A percentile compares a stretch with the other conserved stretches of the same genome.
phyloP scores from a whole-genome alignment of 2,329 filamentous ascomycete species.

The Fusarium sp. region DNA sequence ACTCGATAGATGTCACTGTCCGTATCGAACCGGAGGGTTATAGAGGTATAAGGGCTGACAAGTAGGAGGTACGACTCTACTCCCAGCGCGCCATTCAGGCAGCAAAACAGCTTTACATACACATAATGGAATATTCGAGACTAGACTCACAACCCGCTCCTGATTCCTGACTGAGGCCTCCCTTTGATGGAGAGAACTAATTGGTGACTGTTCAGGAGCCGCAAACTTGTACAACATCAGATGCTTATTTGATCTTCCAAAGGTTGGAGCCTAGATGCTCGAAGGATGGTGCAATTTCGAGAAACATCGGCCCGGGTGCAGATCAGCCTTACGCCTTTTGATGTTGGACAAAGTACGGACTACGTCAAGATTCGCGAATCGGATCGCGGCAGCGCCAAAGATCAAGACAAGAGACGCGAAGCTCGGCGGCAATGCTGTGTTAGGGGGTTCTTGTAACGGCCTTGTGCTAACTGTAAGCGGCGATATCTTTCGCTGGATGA shows the following conservation, averaged over 20 bases:
- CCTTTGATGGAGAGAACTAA: slow-evolving; percentile 12
- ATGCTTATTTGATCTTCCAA: slow-evolving; percentile 33
- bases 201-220: slow-evolving; percentile 10
- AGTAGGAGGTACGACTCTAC: slow-evolving; percentile 18
- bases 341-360: slow-evolving; percentile 32
- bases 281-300: slow-evolving; percentile 29
- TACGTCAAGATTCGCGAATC: slow-evolving; percentile 29
- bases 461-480: slow-evolving; percentile 38
- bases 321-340: slow-evolving; percentile 40
- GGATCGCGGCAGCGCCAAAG: slow-evolving; percentile 24
- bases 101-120: slow-evolving; percentile 39
- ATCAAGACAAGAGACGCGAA: slow-evolving; percentile 22
- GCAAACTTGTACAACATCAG: slow-evolving; percentile 25
- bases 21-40: slow-evolving; percentile 16
- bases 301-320: slow-evolving; percentile 22
- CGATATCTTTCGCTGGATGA: slow-evolving; percentile 32
- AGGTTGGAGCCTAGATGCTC: slow-evolving; percentile 18
- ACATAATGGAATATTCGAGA: slow-evolving; percentile 40
- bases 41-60: slow-evolving; percentile 31
- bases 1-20: slow-evolving; percentile 30
- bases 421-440: slow-evolving; percentile 16
- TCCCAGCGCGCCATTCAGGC: slow-evolving; percentile 34
- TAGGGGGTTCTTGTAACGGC: slow-evolving; percentile 1
- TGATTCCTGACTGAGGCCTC: slow-evolving; percentile 39
- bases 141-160: neutral